phyloP scores from a whole-genome alignment of 208 protist species.

The Trypanosoma conorhini region DNA sequence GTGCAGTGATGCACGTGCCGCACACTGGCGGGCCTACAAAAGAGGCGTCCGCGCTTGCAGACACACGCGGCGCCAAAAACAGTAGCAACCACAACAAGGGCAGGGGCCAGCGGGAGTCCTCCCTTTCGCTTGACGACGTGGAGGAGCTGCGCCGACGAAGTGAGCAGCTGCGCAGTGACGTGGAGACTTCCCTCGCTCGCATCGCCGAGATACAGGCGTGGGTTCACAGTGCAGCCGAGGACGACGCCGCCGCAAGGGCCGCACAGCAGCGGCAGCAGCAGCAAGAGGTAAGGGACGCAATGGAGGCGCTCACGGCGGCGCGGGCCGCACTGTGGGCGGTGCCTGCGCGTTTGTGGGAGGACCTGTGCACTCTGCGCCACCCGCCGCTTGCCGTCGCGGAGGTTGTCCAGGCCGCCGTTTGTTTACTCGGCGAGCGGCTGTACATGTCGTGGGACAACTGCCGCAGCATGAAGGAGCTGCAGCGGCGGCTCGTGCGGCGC shows the following conservation, averaged over 20 bases:
- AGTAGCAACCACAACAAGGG: background rate
- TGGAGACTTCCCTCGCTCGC: conserved; percentile 36
- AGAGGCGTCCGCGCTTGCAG: background rate
- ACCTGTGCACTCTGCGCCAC: conserved; percentile 22
- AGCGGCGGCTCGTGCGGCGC: background rate
- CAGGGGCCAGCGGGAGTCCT: background rate
- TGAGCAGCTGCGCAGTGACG: conserved; percentile 24
- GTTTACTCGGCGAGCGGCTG: conserved; percentile 10
- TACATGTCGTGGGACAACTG: background rate
- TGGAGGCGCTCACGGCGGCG: conserved; percentile 16
- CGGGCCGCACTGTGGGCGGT: conserved; percentile 32
- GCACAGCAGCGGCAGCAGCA: background rate
- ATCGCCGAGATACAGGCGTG: conserved; percentile 32
- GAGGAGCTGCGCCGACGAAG: conserved; percentile 39
- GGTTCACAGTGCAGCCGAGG: background rate
- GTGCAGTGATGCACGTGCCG: no score
- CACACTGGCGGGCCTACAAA: no score
- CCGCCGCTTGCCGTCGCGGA: conserved; percentile 8
- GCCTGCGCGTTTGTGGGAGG: conserved; percentile 19
- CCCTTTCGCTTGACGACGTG: conserved; percentile 31
- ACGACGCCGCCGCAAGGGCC: background rate
- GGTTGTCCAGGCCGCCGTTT: conserved; percentile 13
- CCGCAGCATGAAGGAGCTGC: background rate
- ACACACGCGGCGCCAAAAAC: no score
- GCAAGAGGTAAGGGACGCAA: background rate